Evolutionary conservation across 2,329 filamentous ascomycete species (phyloP), one percentile per base, ranked within the genome.

Genomic region (Beauveria asiatica): DNA sequence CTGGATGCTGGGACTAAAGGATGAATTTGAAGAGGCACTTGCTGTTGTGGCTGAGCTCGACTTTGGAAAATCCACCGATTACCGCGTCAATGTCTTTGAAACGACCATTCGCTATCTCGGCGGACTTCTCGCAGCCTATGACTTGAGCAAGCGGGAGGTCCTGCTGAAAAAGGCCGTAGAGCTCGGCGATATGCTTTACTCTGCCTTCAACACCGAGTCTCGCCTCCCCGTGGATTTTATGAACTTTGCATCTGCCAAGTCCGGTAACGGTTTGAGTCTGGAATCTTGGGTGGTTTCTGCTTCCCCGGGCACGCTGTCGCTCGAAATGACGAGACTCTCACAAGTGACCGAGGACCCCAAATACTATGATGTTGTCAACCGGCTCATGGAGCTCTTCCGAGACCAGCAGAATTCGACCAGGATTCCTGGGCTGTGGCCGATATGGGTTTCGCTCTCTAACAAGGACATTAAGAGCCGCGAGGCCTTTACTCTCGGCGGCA

Each of bases 351-450:
- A 83, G 33, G 80, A 92, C 62, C 73, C 81, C 19, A 90, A 88
- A 66, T 92, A 90, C 73, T 90, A 87, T 69, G 86, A 89, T 69
- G 88, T 86, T 6, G 79, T 88, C 62, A 81, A 85, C 33, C 79
- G 82, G 6, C 82, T 92, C 57, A 90, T 86, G 65, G 79, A 89
- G 60, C 77, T 85, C 19, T 81, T 92, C 63, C 80, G 87, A 62
- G 73, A 76, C 4, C 80, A 81, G 58, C 89, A 93, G 74, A 81
- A 83, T 63, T 73, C 78, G 17, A 92, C 89, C 0, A 77, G 74
- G 17, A 71, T 92, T 1, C 88, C 89, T 0, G 89, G 89, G 0
- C 77, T 92, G 72, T 92, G 88, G 87, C 88, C 89, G 1, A 78
- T 84, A 54, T 77, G 74, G 60, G 72, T 91, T 10, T 85, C 87